Percentiles rank a stretch among this genome's conserved stretches.
Conservation (phyloP, 192 early-diverging fungal genomes). For the Entomortierella chlamydospora region DNA sequence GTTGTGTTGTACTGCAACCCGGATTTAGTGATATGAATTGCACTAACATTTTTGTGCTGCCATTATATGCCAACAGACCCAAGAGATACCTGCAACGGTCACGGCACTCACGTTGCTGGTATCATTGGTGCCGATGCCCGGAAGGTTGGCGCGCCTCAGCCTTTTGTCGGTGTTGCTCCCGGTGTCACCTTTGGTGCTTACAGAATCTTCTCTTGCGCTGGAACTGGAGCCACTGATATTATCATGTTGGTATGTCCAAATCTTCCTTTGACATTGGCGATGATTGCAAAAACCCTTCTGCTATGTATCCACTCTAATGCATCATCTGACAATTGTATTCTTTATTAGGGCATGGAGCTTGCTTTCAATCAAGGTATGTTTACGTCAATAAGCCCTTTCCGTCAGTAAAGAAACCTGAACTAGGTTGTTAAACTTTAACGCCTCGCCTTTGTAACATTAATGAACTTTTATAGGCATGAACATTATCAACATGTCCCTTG, state of each 20-base stretch:
- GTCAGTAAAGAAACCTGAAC: too few relatives aligned
- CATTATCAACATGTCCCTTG: slow-evolving; percentile 76
- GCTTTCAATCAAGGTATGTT: slow-evolving; percentile 27
- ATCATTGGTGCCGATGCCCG: slow-evolving; percentile 61
- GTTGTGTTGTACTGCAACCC: too few relatives aligned
- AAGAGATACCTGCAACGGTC: slow-evolving; percentile 68
- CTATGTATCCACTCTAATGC: background rate
- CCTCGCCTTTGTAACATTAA: background rate
- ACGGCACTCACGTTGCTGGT: slow-evolving; percentile 77
- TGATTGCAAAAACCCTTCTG: too few relatives aligned
- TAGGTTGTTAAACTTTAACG: too few relatives aligned
- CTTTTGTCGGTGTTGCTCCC: slow-evolving; percentile 76
- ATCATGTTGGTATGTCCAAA: slow-evolving; percentile 59
- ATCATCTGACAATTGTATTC: background rate
- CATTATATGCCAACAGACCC: slow-evolving; percentile 53
- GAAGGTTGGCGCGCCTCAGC: slow-evolving; percentile 43
- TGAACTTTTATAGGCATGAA: slow-evolving; percentile 26
- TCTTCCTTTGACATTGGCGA: too few relatives aligned
- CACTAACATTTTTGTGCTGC: background rate
- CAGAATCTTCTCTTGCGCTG: slow-evolving; percentile 68
- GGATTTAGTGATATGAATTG: too few relatives aligned
- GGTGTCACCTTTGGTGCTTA: slow-evolving; percentile 74
- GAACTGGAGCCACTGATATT: slow-evolving; percentile 60
- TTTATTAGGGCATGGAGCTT: slow-evolving; percentile 15
- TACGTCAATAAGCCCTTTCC: background rate